A percentile compares a stretch with the other conserved stretches of the same genome.
phyloP scores from a whole-genome alignment of 2,329 filamentous ascomycete species.

The Ceratocystis harringtonii region DNA sequence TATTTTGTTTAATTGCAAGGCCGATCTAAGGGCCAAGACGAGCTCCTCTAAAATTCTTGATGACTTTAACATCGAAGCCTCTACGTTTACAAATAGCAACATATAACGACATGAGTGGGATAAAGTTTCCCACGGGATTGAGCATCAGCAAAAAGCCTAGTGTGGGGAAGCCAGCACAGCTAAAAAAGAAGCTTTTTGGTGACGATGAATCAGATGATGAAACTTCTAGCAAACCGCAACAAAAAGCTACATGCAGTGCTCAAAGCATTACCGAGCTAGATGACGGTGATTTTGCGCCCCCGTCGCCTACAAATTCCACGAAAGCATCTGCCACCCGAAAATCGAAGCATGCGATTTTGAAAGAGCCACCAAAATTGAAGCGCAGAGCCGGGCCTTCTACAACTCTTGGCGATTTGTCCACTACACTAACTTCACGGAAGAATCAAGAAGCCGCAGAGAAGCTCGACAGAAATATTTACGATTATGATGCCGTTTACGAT shows the following conservation, averaged over 20 bases:
- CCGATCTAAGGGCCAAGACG: background rate
- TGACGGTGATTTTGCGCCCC: conserved; percentile 20
- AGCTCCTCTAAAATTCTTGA: background rate
- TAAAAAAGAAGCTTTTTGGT: conserved; percentile 43
- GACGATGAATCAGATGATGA: conserved; percentile 44
- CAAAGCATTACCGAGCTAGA: conserved; percentile 48
- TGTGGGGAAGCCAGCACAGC: conserved; percentile 33
- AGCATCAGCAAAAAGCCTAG: conserved; percentile 44
- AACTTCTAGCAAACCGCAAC: conserved; percentile 25
- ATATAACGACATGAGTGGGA: conserved; percentile 30
- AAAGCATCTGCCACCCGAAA: conserved; percentile 18
- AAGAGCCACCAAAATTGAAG: conserved; percentile 21
- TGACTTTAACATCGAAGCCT: background rate
- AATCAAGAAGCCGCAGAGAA: conserved; percentile 50
- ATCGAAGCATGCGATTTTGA: conserved; percentile 21
- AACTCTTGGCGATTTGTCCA: conserved; percentile 51
- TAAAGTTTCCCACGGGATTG: conserved; percentile 39
- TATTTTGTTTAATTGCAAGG: background rate
- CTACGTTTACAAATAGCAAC: background rate
- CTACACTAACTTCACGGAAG: conserved; percentile 45
- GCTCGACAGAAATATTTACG: conserved; percentile 62
- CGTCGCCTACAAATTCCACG: conserved; percentile 9
- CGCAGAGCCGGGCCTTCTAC: conserved; percentile 28
- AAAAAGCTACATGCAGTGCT: conserved; percentile 29
- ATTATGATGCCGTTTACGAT: conserved; percentile 74